Conservation (phyloP, 2,329 filamentous ascomycete genomes). For the Salinomyces thailandicus region DNA sequence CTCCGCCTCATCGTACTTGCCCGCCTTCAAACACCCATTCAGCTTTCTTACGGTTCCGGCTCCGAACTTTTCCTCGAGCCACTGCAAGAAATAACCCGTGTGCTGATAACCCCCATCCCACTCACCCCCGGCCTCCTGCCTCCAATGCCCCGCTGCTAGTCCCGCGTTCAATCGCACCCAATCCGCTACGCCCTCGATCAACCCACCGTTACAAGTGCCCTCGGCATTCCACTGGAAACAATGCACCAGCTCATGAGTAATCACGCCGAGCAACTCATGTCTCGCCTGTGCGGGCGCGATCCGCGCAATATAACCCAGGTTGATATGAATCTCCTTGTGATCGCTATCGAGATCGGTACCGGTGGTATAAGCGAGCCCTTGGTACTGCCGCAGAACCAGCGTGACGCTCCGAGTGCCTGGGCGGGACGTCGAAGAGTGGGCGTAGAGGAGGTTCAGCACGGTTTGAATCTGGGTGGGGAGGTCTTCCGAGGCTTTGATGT, state of each 20-base stretch:
- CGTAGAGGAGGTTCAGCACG: conserved; percentile 66
- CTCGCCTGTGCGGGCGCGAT: conserved; percentile 33
- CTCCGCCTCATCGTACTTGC: conserved; percentile 51
- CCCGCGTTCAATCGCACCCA: conserved; percentile 72
- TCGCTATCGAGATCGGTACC: conserved; percentile 67
- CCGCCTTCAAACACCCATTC: conserved; percentile 55
- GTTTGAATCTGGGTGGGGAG: conserved; percentile 53
- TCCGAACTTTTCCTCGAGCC: conserved; percentile 57
- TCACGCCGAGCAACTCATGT: conserved; percentile 64
- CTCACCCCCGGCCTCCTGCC: conserved; percentile 42
- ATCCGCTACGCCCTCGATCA: conserved; percentile 88
- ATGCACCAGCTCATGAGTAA: conserved; percentile 90
- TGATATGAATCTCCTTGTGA: conserved; percentile 91
- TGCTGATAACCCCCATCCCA: conserved; percentile 89
- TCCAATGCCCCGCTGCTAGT: conserved; percentile 77
- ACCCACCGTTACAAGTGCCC: conserved; percentile 49
- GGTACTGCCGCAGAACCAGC: conserved; percentile 66
- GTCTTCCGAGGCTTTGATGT: conserved; percentile 52
- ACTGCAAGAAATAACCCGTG: conserved; percentile 85
- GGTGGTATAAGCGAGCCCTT: conserved; percentile 81
- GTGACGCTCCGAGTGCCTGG: conserved; percentile 75
- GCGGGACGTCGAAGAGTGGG: conserved; percentile 25
- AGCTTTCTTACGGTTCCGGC: conserved; percentile 45
- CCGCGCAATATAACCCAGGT: conserved; percentile 56
- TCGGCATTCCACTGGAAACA: conserved; percentile 74